Conservation (phyloP, 2,329 filamentous ascomycete species). For the Ploettnerulaceae sp. region DNA sequence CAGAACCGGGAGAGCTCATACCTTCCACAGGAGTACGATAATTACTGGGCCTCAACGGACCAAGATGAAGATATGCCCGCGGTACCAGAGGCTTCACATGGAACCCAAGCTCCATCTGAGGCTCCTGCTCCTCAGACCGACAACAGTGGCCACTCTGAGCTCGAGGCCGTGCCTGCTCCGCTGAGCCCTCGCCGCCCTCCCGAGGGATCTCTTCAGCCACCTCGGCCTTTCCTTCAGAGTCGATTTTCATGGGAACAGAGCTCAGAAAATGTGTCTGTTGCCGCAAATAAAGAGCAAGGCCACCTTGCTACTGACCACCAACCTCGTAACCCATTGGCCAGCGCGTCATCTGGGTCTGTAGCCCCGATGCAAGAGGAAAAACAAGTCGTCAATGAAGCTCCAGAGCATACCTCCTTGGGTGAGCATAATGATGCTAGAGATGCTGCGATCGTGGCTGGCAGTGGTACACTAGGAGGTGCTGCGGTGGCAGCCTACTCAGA, state of each 20-base stretch:
- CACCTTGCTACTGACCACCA: neutral
- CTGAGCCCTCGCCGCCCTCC: constrained; percentile 24
- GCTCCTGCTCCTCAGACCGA: neutral
- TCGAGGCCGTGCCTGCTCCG: constrained; percentile 23
- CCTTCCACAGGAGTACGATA: constrained; percentile 61
- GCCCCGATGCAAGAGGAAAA: constrained; percentile 1
- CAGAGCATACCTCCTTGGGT: neutral
- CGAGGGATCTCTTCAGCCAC: constrained; percentile 9
- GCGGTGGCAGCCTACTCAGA: constrained; percentile 9
- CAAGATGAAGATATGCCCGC: constrained; percentile 31
- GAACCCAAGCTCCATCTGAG: neutral
- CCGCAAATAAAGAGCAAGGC: neutral
- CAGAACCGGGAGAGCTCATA: constrained; percentile 54
- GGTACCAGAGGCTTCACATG: constrained; percentile 4
- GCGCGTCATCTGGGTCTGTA: constrained; percentile 3
- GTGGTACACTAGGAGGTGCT: constrained; percentile 12
- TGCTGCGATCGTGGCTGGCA: constrained; percentile 15
- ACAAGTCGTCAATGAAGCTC: neutral
- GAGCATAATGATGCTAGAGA: constrained; percentile 19
- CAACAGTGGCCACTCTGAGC: constrained; percentile 20
- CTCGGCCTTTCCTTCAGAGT: constrained; percentile 17
- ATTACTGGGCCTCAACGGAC: constrained; percentile 55
- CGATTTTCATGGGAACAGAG: constrained; percentile 32
- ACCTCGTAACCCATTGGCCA: neutral
- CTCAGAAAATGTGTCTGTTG: constrained; percentile 15